phyloP scores from a whole-genome alignment of 2,329 filamentous ascomycete genomes.

The Neonectria punicea region DNA sequence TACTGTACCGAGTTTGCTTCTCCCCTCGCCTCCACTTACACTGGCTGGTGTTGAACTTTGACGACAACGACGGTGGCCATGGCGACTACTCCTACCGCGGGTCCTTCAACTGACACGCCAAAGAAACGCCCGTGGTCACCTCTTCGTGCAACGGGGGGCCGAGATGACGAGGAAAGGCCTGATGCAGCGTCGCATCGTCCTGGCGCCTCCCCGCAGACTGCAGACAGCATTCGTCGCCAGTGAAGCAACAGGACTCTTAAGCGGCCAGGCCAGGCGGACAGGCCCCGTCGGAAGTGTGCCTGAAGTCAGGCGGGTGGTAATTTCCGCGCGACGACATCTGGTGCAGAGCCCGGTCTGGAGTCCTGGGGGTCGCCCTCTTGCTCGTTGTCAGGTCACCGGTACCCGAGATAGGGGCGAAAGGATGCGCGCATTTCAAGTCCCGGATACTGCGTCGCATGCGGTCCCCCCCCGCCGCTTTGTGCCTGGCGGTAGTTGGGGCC shows the following conservation, averaged over 20 bases:
- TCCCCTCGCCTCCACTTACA: conserved; percentile 3
- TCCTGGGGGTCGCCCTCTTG: not conserved
- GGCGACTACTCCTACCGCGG: conserved; percentile 1
- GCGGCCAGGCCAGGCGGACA: conserved; percentile 5
- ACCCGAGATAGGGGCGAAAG: conserved; percentile 30
- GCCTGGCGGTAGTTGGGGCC: conserved; percentile 26
- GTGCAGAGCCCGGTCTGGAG: conserved; percentile 12
- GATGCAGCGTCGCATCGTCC: conserved; percentile 17
- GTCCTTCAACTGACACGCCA: conserved; percentile 18
- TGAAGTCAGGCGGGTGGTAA: conserved; percentile 25
- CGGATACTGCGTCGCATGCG: conserved; percentile 32
- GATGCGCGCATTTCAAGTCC: conserved; percentile 23
- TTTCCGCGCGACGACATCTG: conserved; percentile 27
- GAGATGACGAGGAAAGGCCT: conserved; percentile 13
- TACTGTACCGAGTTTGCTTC: not conserved
- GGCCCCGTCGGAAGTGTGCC: conserved; percentile 25
- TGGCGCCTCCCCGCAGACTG: not conserved
- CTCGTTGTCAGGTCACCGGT: conserved; percentile 33
- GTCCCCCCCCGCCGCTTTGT: conserved; percentile 13
- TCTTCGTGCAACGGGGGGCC: not conserved
- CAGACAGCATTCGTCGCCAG: not conserved
- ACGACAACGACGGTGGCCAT: not conserved
- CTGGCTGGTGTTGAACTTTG: not conserved
- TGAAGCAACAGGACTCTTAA: not conserved
- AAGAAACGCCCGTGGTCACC: conserved; percentile 10